Conservation (phyloP, 306 rosid species). For the Sicyos baderoa region DNA sequence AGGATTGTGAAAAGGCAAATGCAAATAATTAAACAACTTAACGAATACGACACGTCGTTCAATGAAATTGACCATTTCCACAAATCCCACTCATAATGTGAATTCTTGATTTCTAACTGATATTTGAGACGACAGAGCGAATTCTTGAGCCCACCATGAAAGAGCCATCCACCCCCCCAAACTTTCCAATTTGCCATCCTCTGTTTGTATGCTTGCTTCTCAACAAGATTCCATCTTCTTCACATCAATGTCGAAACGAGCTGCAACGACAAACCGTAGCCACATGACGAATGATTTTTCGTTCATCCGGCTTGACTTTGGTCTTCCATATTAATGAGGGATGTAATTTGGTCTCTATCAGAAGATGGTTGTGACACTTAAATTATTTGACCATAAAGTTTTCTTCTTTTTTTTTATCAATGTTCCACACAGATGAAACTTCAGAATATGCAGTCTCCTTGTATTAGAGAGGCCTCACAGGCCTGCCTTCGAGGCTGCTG, state of each 20-base stretch:
- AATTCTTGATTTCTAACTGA: not conserved
- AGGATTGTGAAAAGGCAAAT: not conserved
- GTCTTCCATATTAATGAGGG: not conserved
- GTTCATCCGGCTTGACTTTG: not conserved
- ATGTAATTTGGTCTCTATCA: slow-evolving; percentile 3
- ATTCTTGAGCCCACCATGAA: slow-evolving; percentile 11
- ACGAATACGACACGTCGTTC: slow-evolving; percentile 19
- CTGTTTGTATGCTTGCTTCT: not conserved
- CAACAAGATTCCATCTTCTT: not conserved
- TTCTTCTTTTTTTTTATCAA: not conserved
- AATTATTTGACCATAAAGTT: slow-evolving; percentile 3
- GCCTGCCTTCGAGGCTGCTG: slow-evolving; percentile 59
- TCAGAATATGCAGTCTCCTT: slow-evolving; percentile 38
- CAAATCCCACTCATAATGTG: too few relatives aligned
- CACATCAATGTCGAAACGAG: not conserved
- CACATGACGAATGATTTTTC: not conserved
- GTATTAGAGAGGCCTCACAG: slow-evolving; percentile 35
- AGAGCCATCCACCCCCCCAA: not conserved
- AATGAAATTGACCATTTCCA: slow-evolving; percentile 3
- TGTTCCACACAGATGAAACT: slow-evolving; percentile 6
- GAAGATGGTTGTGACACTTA: slow-evolving; percentile 2
- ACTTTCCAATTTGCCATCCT: slow-evolving; percentile 6
- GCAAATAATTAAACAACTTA: slow-evolving; percentile 10
- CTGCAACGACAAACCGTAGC: slow-evolving; percentile 1
- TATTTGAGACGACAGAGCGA: not conserved